Evolutionary conservation across 164 flowering plant genomes (phyloP).

Genomic region (Dillenia turbinata): DNA sequence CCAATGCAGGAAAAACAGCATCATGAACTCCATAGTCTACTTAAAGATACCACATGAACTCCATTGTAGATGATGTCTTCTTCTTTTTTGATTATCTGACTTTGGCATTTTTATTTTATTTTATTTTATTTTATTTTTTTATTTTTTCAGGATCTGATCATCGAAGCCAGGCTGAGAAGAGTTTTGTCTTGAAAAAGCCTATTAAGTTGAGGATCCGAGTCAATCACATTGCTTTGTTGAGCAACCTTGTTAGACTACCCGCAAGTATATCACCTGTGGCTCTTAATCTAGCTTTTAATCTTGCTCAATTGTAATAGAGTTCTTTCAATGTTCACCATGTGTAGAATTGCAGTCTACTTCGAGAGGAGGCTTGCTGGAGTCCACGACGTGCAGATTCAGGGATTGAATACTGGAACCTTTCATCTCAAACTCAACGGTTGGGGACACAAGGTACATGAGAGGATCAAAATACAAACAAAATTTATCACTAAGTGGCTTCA

Average conservation of each 20-base stretch:
- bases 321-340: not conserved
- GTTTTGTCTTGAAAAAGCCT: constrained; percentile 32
- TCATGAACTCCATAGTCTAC: constrained; percentile 34
- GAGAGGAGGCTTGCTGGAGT: constrained; percentile 61
- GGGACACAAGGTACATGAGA: constrained; percentile 37
- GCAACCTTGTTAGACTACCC: constrained; percentile 43
- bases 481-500: too few species aligned
- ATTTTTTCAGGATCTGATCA: constrained; percentile 56
- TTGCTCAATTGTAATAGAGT: not conserved
- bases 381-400: constrained; percentile 28
- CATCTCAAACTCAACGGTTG: constrained; percentile 43
- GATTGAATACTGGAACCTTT: constrained; percentile 60
- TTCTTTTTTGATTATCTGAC: not conserved
- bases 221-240: constrained; percentile 43
- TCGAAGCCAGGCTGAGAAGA: constrained; percentile 50
- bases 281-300: not conserved
- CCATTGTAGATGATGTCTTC: constrained; percentile 7
- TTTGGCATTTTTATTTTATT: not conserved
- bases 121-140: too few species aligned
- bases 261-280: constrained; percentile 25
- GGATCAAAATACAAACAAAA: too few species aligned
- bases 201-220: constrained; percentile 34
- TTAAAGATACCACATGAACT: constrained; percentile 51
- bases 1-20: not conserved
- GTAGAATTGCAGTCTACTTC: constrained; percentile 70